Evolutionary conservation across 805 yeast genomes (phyloP).

Genomic region (Candida namnaoensis): DNA sequence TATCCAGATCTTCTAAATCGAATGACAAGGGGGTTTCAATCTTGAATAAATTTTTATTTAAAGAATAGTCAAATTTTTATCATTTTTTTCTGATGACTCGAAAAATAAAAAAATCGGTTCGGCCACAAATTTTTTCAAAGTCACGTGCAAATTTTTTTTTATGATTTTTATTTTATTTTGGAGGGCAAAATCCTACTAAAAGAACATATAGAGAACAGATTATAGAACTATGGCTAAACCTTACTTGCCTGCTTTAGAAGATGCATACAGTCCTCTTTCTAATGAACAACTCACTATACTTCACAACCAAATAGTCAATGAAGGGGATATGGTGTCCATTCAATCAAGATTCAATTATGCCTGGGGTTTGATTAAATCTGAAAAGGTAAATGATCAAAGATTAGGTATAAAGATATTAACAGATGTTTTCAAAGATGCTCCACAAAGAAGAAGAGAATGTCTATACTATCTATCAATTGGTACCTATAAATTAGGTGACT

Average conservation of each 20-base stretch:
- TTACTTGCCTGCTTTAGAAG: constrained; percentile 18
- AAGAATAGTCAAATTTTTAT: too few relatives aligned
- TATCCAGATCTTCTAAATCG: too few relatives aligned
- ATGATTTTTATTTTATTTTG: not conserved
- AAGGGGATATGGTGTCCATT: constrained; percentile 69
- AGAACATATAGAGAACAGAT: not conserved
- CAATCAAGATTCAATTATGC: constrained; percentile 91
- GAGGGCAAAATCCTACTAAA: not conserved
- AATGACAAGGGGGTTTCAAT: too few relatives aligned
- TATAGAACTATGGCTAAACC: constrained; percentile 2
- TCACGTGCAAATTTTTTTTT: not conserved
- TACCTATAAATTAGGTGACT: constrained; percentile 82
- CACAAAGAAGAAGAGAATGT: constrained; percentile 81
- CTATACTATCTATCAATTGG: constrained; percentile 84
- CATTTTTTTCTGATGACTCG: too few relatives aligned
- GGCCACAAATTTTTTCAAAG: too few relatives aligned
- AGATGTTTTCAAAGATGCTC: constrained; percentile 62
- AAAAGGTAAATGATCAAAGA: constrained; percentile 52
- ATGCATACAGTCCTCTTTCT: constrained; percentile 41
- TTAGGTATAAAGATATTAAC: constrained; percentile 74
- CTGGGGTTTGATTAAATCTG: constrained; percentile 87
- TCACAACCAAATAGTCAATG: constrained; percentile 68
- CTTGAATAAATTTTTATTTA: too few relatives aligned
- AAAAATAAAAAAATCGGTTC: too few relatives aligned
- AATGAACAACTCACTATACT: constrained; percentile 69